Evolutionary conservation across 1,284 basidiomycete genomes (phyloP).

Genomic region (Leccinum fallax): DNA sequence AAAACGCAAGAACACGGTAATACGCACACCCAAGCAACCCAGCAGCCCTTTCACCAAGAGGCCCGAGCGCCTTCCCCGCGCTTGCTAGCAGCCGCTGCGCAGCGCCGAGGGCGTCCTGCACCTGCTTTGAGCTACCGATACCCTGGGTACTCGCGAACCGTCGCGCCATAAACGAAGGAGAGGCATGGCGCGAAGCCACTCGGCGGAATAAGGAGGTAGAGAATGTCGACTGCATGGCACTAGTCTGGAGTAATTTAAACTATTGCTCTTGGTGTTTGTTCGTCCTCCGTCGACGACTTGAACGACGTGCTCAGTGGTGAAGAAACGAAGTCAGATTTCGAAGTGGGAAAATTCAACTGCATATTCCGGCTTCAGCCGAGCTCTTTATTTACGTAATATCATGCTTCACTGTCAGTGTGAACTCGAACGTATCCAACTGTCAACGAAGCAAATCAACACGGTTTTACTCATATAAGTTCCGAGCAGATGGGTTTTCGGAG

Average conservation of each 20-base stretch:
- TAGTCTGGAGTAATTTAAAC: slow-evolving; percentile 6
- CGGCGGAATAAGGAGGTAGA: slow-evolving; percentile 27
- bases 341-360: background rate
- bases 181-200: slow-evolving; percentile 16
- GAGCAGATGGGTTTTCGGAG: background rate
- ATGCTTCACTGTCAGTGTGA: no score
- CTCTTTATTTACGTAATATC: background rate
- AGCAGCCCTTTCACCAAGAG: slow-evolving; percentile 60
- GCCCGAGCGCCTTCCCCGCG: slow-evolving; percentile 58
- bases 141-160: slow-evolving; percentile 31
- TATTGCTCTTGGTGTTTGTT: slow-evolving; percentile 6
- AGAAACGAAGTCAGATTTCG: background rate
- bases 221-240: slow-evolving; percentile 28
- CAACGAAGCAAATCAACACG: background rate
- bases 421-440: background rate
- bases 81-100: slow-evolving; percentile 60
- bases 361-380: slow-evolving; percentile 5
- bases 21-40: slow-evolving; percentile 67
- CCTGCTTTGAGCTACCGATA: slow-evolving; percentile 62
- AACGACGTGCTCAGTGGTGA: background rate
- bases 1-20: background rate
- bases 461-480: background rate
- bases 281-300: slow-evolving; percentile 7
- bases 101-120: slow-evolving; percentile 61
- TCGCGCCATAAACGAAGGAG: slow-evolving; percentile 17